A percentile compares a stretch with the other conserved stretches of the same genome.
Conservation (phyloP, 257 asterid species). For the Solanum phureja region DNA sequence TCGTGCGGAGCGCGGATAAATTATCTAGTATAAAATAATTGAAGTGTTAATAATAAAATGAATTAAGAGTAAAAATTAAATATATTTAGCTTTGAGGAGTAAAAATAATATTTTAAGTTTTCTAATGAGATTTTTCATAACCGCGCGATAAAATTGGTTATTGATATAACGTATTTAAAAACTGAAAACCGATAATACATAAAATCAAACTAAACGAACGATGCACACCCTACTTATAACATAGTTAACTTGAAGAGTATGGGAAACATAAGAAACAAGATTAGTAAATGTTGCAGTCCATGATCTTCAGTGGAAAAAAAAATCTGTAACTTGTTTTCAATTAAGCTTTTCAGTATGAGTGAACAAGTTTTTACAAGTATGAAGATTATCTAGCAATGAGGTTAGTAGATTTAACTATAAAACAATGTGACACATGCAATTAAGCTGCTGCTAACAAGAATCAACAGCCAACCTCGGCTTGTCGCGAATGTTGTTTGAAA, state of each 20-base stretch:
- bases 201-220: not conserved
- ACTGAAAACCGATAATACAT: not conserved
- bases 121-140: no score
- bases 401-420: slow-evolving; percentile 7
- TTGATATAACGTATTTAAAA: not conserved
- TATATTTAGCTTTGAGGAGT: no score
- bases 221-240: not conserved
- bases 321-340: not conserved
- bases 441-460: slow-evolving; percentile 57
- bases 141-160: no score
- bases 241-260: not conserved
- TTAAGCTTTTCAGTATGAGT: not conserved
- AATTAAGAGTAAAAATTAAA: no score
- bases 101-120: no score
- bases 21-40: no score
- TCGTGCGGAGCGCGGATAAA: no score
- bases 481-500: slow-evolving; percentile 17
- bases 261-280: not conserved
- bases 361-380: not conserved
- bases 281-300: not conserved
- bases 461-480: slow-evolving; percentile 52
- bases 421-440: slow-evolving; percentile 56
- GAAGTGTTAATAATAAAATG: no score
- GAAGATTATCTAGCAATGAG: not conserved
- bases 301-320: not conserved